Conservation (phyloP, 129 eudicot genomes). For the Gnaphalium uliginosum region DNA sequence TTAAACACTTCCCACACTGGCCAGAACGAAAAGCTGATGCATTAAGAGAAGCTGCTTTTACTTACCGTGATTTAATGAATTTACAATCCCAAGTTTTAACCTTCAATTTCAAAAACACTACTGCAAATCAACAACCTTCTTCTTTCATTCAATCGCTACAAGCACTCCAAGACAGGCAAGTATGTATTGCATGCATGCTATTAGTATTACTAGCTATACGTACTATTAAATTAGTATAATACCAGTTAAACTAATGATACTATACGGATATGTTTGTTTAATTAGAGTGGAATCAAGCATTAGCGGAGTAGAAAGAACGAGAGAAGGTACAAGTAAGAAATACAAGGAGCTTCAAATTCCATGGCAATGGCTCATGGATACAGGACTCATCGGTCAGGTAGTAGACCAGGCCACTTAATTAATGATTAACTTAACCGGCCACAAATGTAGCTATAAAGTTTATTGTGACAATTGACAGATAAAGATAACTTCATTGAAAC, state of each 20-base stretch:
- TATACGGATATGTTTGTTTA: no score
- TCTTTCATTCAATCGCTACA: conserved; percentile 51
- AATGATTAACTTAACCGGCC: no score
- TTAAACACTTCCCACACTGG: conserved; percentile 78
- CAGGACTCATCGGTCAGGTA: conserved; percentile 76
- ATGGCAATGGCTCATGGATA: conserved; percentile 81
- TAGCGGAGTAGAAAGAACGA: conserved; percentile 58
- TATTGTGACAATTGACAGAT: conserved; percentile 62
- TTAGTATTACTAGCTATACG: no score
- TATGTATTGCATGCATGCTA: no score
- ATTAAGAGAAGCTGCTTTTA: conserved; percentile 81
- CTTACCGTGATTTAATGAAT: conserved; percentile 68
- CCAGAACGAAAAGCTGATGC: conserved; percentile 81
- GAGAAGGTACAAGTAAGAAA: conserved; percentile 70
- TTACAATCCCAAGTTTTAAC: conserved; percentile 57
- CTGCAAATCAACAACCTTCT: conserved; percentile 12
- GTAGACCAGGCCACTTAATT: no score
- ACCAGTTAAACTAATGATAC: no score
- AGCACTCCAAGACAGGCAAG: conserved; percentile 79
- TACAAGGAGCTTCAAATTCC: conserved; percentile 81
- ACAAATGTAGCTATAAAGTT: no score
- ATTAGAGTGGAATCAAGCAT: conserved; percentile 66
- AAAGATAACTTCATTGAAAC: conserved; percentile 58
- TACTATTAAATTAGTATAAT: no score
- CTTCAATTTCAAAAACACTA: conserved; percentile 47